A percentile compares a stretch with the other conserved stretches of the same genome.
phyloP scores from a whole-genome alignment of 202 grass and related monocot genomes.

The Eragrostis tef region DNA sequence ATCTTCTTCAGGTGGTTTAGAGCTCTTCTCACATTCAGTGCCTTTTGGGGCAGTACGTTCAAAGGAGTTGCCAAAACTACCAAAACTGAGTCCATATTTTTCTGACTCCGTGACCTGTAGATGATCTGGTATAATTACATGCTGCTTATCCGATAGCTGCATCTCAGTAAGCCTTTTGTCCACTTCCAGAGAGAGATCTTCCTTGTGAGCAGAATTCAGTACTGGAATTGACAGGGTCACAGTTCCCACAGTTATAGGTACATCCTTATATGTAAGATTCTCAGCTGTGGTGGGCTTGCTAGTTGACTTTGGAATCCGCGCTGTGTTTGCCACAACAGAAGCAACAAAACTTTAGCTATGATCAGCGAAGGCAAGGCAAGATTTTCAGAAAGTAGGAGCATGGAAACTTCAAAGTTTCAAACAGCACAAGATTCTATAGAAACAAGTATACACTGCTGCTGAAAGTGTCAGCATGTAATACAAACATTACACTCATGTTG shows the following conservation, averaged over 20 bases:
- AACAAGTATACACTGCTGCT: background rate
- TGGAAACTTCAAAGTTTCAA: background rate
- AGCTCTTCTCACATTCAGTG: background rate
- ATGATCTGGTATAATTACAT: conserved; percentile 7
- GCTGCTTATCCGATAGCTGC: background rate
- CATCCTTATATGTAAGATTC: background rate
- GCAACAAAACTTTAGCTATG: background rate
- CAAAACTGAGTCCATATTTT: conserved; percentile 10
- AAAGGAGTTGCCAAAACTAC: background rate
- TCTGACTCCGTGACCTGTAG: background rate
- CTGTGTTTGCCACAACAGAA: background rate
- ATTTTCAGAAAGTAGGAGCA: background rate
- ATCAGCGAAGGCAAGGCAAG: background rate
- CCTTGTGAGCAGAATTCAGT: background rate
- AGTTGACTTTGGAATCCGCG: background rate
- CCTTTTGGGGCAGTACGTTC: background rate
- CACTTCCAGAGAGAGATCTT: background rate
- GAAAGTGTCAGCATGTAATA: background rate
- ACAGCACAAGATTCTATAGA: background rate
- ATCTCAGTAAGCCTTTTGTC: background rate
- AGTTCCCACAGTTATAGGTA: background rate
- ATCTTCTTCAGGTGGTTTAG: background rate
- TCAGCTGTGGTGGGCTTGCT: background rate
- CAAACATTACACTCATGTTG: background rate
- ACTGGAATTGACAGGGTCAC: background rate